Evolutionary conservation across 331 rosid genomes (phyloP).

Genomic region (Telfairia occidentalis): DNA sequence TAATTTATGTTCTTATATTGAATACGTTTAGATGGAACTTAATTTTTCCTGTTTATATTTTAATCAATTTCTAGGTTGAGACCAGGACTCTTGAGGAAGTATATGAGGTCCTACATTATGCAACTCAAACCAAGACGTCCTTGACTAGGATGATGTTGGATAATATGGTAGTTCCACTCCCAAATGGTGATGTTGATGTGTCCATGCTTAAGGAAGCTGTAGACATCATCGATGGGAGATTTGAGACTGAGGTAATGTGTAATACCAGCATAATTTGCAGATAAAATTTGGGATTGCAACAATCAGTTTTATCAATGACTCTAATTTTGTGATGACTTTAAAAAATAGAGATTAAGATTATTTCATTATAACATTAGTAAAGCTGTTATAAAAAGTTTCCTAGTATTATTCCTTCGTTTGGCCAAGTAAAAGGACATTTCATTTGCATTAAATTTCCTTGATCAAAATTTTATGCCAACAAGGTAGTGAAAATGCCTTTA

Average conservation of each 20-base stretch:
- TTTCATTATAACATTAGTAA: not conserved
- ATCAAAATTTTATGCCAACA: not conserved
- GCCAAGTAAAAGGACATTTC: not conserved
- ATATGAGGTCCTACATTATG: slow-evolving; percentile 48
- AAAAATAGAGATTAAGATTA: not conserved
- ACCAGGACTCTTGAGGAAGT: slow-evolving; percentile 87
- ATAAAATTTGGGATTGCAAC: not conserved
- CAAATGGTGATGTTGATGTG: slow-evolving; percentile 63
- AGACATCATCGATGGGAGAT: slow-evolving; percentile 50
- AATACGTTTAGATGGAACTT: not conserved
- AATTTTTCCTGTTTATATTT: not conserved
- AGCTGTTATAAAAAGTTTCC: not conserved
- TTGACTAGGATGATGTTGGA: slow-evolving; percentile 86
- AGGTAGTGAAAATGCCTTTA: too few species aligned
- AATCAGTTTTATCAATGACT: slow-evolving; percentile 12
- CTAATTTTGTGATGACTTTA: not conserved
- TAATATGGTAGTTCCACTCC: slow-evolving; percentile 76
- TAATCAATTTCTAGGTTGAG: slow-evolving; percentile 52
- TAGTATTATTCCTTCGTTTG: not conserved
- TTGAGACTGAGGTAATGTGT: slow-evolving; percentile 67
- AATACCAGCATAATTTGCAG: not conserved
- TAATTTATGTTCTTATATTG: not conserved
- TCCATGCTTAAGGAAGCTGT: slow-evolving; percentile 80
- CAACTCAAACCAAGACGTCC: slow-evolving; percentile 60
- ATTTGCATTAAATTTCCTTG: not conserved